phyloP scores from a whole-genome alignment of 176 grass and related monocot species.

The Carex scoparia region DNA sequence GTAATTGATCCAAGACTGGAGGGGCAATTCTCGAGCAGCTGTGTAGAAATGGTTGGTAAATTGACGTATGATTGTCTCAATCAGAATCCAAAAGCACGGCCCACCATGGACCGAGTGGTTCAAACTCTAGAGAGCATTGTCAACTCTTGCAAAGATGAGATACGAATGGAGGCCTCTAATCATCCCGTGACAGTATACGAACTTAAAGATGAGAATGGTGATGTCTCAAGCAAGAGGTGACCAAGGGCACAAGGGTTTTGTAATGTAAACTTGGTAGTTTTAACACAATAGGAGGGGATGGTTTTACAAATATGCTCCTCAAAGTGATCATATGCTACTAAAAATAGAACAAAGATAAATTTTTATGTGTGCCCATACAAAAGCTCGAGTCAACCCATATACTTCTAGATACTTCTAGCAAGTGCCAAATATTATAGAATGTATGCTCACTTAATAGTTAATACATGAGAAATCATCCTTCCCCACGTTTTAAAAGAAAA shows the following conservation, averaged over 20 bases:
- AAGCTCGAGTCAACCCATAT: neutral
- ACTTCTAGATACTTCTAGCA: neutral
- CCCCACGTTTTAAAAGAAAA: neutral
- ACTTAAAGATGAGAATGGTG: neutral
- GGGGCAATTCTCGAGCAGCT: conserved; percentile 18
- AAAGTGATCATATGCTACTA: neutral
- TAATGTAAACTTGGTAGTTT: neutral
- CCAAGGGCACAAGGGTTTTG: neutral
- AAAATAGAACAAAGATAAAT: neutral
- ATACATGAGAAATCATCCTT: neutral
- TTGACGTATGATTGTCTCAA: conserved; percentile 76
- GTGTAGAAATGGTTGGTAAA: conserved; percentile 39
- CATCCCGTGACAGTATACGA: neutral
- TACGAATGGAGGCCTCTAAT: neutral
- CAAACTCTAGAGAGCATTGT: conserved; percentile 47
- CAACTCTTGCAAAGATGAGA: conserved; percentile 1
- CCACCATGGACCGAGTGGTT: conserved; percentile 47
- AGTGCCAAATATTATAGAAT: neutral
- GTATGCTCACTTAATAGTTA: neutral
- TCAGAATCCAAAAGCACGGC: conserved; percentile 67
- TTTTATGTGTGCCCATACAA: neutral
- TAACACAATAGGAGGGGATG: conserved; percentile 12
- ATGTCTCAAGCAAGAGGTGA: neutral
- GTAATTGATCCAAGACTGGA: conserved; percentile 55
- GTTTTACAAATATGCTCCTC: neutral